Conservation (phyloP, 805 yeast genomes). For the Metschnikowia arizonensis region DNA sequence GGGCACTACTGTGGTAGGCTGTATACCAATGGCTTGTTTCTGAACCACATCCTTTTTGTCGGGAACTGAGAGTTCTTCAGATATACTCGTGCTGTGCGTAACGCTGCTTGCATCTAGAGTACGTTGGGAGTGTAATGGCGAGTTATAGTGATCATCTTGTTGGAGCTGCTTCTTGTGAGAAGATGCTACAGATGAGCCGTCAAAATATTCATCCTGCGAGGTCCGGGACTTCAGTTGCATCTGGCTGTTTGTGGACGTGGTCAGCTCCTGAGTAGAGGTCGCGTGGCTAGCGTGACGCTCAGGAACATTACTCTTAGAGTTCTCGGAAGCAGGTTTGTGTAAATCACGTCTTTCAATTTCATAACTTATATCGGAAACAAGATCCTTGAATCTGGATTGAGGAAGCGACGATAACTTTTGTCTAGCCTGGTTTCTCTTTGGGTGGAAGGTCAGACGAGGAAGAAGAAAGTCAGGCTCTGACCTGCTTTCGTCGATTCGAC, state of each 20-base stretch:
- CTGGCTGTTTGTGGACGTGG: neutral
- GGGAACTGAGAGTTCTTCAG: slow-evolving; percentile 16
- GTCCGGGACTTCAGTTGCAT: neutral
- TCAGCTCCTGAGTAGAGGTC: neutral
- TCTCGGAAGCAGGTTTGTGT: slow-evolving; percentile 26
- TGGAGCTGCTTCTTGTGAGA: neutral
- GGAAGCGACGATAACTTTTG: slow-evolving; percentile 85
- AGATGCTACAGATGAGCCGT: neutral
- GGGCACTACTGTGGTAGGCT: slow-evolving; percentile 73
- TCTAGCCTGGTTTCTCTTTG: slow-evolving; percentile 93
- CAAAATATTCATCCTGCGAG: neutral
- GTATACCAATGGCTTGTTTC: slow-evolving; percentile 41
- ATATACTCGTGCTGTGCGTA: slow-evolving; percentile 7
- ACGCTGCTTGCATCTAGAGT: slow-evolving; percentile 2
- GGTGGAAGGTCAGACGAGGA: slow-evolving; percentile 75
- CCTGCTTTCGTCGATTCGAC: slow-evolving; percentile 63
- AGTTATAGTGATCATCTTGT: neutral
- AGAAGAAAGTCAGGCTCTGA: slow-evolving; percentile 60
- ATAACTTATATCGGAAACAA: slow-evolving; percentile 81
- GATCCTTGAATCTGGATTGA: slow-evolving; percentile 75
- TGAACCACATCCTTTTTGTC: slow-evolving; percentile 11
- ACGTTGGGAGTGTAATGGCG: neutral
- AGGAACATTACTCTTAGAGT: neutral
- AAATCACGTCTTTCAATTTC: slow-evolving; percentile 80
- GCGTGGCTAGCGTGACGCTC: neutral